These are phyloP conservation scores for Protomyces inundatus DNA, from an alignment of 1,139 yeast species.

Conservation along the genomic window DNA sequence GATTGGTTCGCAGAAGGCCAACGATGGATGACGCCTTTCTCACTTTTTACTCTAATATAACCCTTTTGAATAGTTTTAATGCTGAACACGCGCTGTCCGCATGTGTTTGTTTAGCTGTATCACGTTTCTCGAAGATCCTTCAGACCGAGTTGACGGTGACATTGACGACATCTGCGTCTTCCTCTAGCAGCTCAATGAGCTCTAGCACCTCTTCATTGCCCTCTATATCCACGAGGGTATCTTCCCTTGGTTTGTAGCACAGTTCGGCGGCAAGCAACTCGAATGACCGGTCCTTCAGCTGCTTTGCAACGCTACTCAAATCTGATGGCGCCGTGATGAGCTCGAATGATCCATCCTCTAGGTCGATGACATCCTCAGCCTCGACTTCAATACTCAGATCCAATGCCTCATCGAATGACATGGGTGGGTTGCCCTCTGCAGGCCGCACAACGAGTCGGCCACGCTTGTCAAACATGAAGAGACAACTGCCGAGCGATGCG, in stretches of 20 bases:
- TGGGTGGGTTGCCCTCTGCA: not conserved
- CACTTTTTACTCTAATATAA: no score
- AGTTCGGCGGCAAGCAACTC: conserved; percentile 51
- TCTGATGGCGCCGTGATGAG: conserved; percentile 56
- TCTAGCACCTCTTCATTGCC: not conserved
- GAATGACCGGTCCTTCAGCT: conserved; percentile 52
- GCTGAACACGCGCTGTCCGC: no score
- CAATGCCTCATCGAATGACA: conserved; percentile 54
- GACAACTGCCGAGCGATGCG: not conserved
- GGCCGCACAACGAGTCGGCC: conserved; percentile 51
- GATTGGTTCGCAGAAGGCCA: no score
- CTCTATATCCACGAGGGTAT: not conserved
- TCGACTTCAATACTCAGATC: conserved; percentile 75
- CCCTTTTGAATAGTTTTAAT: no score
- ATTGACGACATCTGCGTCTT: conserved; percentile 14
- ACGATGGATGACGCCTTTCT: no score
- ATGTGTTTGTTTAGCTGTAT: no score
- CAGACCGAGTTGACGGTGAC: conserved; percentile 2
- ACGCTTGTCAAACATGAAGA: conserved; percentile 39
- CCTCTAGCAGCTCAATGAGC: conserved; percentile 10
- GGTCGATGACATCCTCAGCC: conserved; percentile 57
- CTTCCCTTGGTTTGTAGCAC: conserved; percentile 41
- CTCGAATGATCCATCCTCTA: conserved; percentile 47
- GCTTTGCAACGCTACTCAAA: conserved; percentile 57
- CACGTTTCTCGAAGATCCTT: not conserved